Percentiles rank a stretch among this genome's conserved stretches.
Evolutionary conservation across 2,329 filamentous ascomycete species (phyloP).

Genomic region (Dothiorella sarmentorum): DNA sequence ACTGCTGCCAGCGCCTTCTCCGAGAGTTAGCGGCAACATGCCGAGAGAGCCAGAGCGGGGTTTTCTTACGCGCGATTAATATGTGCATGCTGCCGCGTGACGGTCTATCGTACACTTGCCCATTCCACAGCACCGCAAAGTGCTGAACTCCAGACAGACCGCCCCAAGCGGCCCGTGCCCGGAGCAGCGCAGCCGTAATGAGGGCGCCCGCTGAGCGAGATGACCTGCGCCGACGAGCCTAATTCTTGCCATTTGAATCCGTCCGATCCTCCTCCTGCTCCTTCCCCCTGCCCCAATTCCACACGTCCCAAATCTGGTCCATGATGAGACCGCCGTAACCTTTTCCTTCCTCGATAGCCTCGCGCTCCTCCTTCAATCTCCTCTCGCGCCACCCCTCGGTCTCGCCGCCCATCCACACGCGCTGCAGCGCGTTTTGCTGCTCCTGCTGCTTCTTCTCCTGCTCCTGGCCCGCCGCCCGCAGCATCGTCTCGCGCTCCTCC

Average conservation of each 20-base stretch:
- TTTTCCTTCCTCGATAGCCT: conserved; percentile 38
- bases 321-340: conserved; percentile 43
- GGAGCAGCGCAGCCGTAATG: conserved; percentile 4
- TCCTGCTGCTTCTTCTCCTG: conserved; percentile 17
- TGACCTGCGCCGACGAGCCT: conserved; percentile 8
- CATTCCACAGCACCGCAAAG: neutral
- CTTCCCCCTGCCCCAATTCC: conserved; percentile 43
- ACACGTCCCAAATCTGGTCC: conserved; percentile 48
- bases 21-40: neutral
- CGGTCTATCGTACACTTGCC: neutral
- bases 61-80: conserved; percentile 14
- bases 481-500: conserved; percentile 31
- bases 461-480: conserved; percentile 30
- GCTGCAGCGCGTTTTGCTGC: conserved; percentile 30
- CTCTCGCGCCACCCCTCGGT: conserved; percentile 45
- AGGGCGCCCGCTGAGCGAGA: neutral
- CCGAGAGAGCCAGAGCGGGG: neutral
- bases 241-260: neutral
- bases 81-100: conserved; percentile 1
- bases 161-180: neutral
- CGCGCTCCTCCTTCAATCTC: conserved; percentile 44
- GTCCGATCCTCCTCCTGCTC: conserved; percentile 11
- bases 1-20: too few species aligned
- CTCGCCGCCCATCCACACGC: conserved; percentile 42
- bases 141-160: neutral